Conservation (phyloP, 2,329 filamentous ascomycete genomes). For the Cryphonectria naterciae region DNA sequence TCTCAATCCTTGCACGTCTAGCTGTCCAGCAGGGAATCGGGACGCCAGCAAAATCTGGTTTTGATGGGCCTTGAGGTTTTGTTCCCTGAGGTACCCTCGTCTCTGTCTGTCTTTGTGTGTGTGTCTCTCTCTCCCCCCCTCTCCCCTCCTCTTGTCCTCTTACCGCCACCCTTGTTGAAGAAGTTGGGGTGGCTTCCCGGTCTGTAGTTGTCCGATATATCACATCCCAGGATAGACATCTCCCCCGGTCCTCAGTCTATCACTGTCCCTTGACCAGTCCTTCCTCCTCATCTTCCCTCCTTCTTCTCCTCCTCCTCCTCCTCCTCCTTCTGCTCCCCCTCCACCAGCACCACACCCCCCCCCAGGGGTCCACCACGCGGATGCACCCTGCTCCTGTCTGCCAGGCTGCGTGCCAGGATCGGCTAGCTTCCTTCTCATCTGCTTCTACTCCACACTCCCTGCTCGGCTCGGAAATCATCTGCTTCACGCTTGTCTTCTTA, state of each 20-base stretch:
- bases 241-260: constrained; percentile 20
- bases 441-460: constrained; percentile 28
- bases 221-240: constrained; percentile 25
- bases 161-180: constrained; percentile 23
- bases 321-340: not conserved
- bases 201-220: constrained; percentile 26
- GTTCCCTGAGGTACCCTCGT: constrained; percentile 14
- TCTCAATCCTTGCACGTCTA: constrained; percentile 11
- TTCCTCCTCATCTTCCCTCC: too few species aligned
- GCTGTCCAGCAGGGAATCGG: constrained; percentile 19
- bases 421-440: constrained; percentile 30
- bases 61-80: constrained; percentile 16
- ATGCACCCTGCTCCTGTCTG: constrained; percentile 4
- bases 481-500: constrained; percentile 22
- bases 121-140: not conserved
- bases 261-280: constrained; percentile 20
- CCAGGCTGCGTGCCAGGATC: constrained; percentile 23
- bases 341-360: constrained; percentile 4
- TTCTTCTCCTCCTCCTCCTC: not conserved
- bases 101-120: too few species aligned
- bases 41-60: constrained; percentile 13
- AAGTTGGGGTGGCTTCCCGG: constrained; percentile 24
- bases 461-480: constrained; percentile 25
- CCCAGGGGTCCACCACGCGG: constrained; percentile 22
- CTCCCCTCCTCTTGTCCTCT: not conserved